A percentile compares a stretch with the other conserved stretches of the same genome.
Conservation (phyloP, 768 basidiomycete genomes). For the Paxillus rubicundulus region DNA sequence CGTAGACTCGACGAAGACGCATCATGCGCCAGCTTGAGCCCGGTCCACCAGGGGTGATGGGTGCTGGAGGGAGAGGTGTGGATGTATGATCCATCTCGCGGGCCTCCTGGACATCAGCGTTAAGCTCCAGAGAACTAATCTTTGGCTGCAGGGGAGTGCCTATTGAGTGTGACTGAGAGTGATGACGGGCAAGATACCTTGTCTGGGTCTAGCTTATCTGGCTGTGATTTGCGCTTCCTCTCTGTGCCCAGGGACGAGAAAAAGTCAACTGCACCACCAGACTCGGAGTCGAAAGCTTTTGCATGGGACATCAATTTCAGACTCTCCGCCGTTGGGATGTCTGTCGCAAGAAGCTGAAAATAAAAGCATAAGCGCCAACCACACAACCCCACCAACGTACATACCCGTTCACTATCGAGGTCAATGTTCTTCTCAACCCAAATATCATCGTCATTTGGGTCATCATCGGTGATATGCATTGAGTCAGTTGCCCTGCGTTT, state of each 20-base stretch:
- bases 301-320: conserved; percentile 67
- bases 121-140: conserved; percentile 62
- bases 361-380: conserved; percentile 6
- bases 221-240: conserved; percentile 60
- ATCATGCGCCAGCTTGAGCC: conserved; percentile 98
- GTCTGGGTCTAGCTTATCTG: conserved; percentile 64
- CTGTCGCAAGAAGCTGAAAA: conserved; percentile 58
- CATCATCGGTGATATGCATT: conserved; percentile 59
- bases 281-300: conserved; percentile 38
- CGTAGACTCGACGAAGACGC: conserved; percentile 87
- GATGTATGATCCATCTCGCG: conserved; percentile 39
- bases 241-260: conserved; percentile 87
- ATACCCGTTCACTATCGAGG: conserved; percentile 70
- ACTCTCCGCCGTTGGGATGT: conserved; percentile 74
- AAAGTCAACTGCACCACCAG: conserved; percentile 76
- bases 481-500: conserved; percentile 35
- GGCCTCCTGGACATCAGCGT: conserved; percentile 51
- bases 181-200: conserved; percentile 45
- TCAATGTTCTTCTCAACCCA: conserved; percentile 90
- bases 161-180: conserved; percentile 3
- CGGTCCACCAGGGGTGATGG: conserved; percentile 77
- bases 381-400: conserved; percentile 21
- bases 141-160: conserved; percentile 44
- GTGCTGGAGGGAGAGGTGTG: conserved; percentile 40
- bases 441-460: conserved; percentile 43